Evolutionary conservation across 345 rosid genomes (phyloP).

Genomic region (Gossypium sturtianum): DNA sequence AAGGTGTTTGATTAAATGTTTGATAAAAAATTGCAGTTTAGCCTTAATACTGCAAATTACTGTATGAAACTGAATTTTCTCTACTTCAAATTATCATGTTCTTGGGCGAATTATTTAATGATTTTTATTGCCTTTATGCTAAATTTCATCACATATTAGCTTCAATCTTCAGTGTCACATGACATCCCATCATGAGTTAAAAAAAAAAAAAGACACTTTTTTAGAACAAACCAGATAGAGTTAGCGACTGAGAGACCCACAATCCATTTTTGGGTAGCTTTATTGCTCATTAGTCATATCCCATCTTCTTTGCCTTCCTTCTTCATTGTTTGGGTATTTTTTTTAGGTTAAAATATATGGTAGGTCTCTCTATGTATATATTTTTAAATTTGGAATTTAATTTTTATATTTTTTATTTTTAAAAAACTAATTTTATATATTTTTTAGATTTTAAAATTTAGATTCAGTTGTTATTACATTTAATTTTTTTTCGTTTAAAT

Average conservation of each 20-base stretch:
- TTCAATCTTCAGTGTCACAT: not conserved
- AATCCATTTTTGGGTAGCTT: conserved; percentile 1
- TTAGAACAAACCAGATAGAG: conserved; percentile 13
- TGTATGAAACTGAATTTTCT: not conserved
- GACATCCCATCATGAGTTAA: conserved; percentile 9
- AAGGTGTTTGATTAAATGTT: not conserved
- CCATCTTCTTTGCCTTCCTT: conserved; percentile 10
- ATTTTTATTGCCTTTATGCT: not conserved
- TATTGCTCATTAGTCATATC: no score
- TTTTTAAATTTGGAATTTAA: no score
- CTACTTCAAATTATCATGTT: not conserved
- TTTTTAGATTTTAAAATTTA: no score
- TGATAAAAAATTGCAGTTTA: not conserved
- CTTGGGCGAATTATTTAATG: not conserved
- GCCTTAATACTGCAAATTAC: not conserved
- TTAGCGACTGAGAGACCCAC: conserved; percentile 14
- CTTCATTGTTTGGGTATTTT: conserved; percentile 20
- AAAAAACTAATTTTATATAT: no score
- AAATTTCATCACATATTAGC: not conserved
- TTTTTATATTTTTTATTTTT: no score
- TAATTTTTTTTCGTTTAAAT: no score
- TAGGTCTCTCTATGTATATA: no score
- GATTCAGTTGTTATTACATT: no score
- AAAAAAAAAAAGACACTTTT: conserved; percentile 15
- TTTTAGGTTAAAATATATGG: no score